Base-by-base conservation (phyloP, 129 eudicot species). In the Artemisia tridentata region DNA sequence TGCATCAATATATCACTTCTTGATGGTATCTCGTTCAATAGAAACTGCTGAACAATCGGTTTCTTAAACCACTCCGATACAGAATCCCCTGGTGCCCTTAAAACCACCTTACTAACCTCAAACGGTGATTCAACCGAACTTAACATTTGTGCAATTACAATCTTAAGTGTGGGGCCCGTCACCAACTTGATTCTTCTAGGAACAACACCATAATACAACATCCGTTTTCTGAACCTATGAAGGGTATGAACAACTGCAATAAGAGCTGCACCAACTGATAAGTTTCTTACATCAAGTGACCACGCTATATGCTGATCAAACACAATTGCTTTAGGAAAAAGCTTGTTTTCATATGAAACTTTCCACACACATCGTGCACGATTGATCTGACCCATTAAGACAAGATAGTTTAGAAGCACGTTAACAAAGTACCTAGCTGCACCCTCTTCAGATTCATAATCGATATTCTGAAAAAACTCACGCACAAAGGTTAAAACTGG, bases 331-430 rank as follows among this genome's bases (percentile, higher is more conserved):
- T 95, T 95, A 0, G 99, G 97, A 63, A 95, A 95, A 71, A 95
- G 96, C 73, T 95, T 95, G 75, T 90, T 88, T 74, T 95, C 99
- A 53, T 95, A 95, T 0, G 99, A 87, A 38, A 95, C 99, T 84
- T 95, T 95, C 99, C 99, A 95, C 10, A 90, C 91, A 65, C 99
- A 95, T 6, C 99, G 93, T 0, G 99, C 99, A 0, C 99, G 93
- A 67, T 95, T 95, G 62, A 95, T 95, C 77, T 95, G 99, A 16
- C 99, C 97, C 97, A 95, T 90, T 27, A 95, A 78, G 20, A 95
- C 99, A 74, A 95, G 99, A 77, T 95, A 95, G 78, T 95, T 95
- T 15, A 95, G 73, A 17, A 95, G 89, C 27, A 95, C 99, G 53
- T 95, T 95, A 13, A 95, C 99, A 73, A 95, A 95, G 72, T 95